Evolutionary conservation across 352 stramenopile species (phyloP), one percentile per base, ranked within the genome.

Genomic region (Globisporangium irregulare): DNA sequence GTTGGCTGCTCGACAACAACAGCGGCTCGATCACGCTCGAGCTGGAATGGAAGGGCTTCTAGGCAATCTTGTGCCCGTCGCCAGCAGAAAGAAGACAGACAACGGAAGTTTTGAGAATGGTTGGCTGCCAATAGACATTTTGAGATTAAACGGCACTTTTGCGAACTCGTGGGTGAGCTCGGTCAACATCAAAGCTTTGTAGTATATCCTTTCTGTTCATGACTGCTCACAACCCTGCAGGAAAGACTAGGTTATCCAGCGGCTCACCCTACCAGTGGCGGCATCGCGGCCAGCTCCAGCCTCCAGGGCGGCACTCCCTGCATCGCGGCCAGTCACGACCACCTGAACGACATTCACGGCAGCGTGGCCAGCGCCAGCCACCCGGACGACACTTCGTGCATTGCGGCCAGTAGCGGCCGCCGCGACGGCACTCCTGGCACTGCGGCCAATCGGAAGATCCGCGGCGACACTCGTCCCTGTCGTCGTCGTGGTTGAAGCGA

Each of bases 1-100:
- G 70, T 0, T 87, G 78, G 75, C 32, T 73, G 15, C 51, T 87
- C 0, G 74, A 80, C 24, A 79, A 83, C 62, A 72, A 77, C 27
- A 71, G 67, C 12, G 71, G 77, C 10, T 69, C 65, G 15, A 73
- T 84, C 32, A 81, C 73, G 25, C 66, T 86, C 3, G 73, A 83
- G 58, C 62, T 81, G 5, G 73, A 85, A 54, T 84, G 77, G 77
- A 78, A 74, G 36, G 69, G 71, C n/a, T 82, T 86, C 32, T 81
- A 29, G 24, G 24, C 3, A 5, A 3, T 60, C 9, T 8, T 27
- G 27, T 59, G 53, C 38, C 14, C 12, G 20, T 20, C 32, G 53
- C 14, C 71, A 64, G 24, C 7, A 25, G 14, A 12, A 15, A 25
- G n/a, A 25, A 46, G 43, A 64, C 22, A 56, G 24, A 38, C 25